Base-by-base conservation (phyloP, 257 asterid species). In the Solanum gracilifrons region DNA sequence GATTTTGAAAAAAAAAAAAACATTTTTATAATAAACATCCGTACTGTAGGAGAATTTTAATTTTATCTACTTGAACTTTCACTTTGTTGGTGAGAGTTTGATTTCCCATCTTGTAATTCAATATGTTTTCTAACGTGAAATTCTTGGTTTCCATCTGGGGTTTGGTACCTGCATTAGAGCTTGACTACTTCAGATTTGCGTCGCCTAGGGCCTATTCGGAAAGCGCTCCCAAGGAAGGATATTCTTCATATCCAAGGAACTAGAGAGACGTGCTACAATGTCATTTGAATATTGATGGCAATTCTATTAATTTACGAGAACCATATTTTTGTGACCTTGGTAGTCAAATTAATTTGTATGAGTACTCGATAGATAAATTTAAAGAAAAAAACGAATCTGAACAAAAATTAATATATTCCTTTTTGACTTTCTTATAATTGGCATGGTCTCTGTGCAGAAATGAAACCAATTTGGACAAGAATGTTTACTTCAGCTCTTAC, bases 401-500 rank as follows among this genome's bases (percentile, higher is more conserved):
- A 46, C 18, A 46, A 46, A 80, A 20, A 27, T 0, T 35, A 25
- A 7, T 15, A 39, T 41, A 73, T 80, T 29, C 41, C 29, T 48
- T 1, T 46, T 79, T 79, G 39, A 79, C 66, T 79, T 15, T 79
- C 62, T 58, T 15, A 3, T 43, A 8, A 9, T 75, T 37, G 64
- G 32, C 68, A 29, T 80, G n/a, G 41, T 29, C 8, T 46, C 15
- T 3, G 12, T 29, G 29, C 18, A 16, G 64, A 5, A 39, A 80
- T 80, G 23, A 46, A 80, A 80, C 29, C 18, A 80, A 51, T 80
- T 48, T 80, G 85, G 41, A 80, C 69, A 31, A 46, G 85, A 48
- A 29, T 79, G 68, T 79, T 79, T 79, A 79, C 27, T 18, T 43
- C 85, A 79, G 35, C 85, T 5, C 68, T 80, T 29, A 29, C 85